Conservation (phyloP, 1,284 basidiomycete species). For the Heterobasidion occidentale region DNA sequence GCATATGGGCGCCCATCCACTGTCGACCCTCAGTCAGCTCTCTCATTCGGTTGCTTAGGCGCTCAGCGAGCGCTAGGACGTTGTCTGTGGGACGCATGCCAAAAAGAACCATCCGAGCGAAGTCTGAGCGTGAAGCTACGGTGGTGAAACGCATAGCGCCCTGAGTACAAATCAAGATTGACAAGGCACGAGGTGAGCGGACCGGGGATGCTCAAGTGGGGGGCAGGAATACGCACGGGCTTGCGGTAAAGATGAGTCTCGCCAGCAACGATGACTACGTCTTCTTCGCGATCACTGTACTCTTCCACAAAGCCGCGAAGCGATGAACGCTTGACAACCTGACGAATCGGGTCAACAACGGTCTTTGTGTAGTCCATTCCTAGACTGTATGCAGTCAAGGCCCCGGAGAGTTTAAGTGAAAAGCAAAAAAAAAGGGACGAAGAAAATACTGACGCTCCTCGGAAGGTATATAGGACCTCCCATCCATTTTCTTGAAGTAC, state of each 20-base stretch:
- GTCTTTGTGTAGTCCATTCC: constrained; percentile 32
- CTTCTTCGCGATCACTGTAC: constrained; percentile 21
- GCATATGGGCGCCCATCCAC: constrained; percentile 42
- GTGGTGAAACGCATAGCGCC: constrained; percentile 30
- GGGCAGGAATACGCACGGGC: constrained; percentile 23
- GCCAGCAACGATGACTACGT: constrained; percentile 32
- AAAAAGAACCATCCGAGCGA: constrained; percentile 27
- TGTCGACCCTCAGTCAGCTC: constrained; percentile 25
- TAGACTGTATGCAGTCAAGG: constrained; percentile 17
- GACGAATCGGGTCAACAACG: constrained; percentile 25
- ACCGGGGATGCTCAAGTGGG: not conserved
- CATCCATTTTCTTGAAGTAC: constrained; percentile 28
- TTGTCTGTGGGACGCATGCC: constrained; percentile 22
- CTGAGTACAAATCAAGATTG: constrained; percentile 13
- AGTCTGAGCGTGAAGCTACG: constrained; percentile 19
- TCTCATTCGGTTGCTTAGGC: constrained; percentile 26
- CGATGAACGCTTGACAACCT: constrained; percentile 23
- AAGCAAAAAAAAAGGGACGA: not conserved
- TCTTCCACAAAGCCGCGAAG: constrained; percentile 33
- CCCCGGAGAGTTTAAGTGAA: too few relatives aligned
- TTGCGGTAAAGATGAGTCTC: constrained; percentile 33
- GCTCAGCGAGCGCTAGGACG: constrained; percentile 24
- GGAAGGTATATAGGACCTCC: constrained; percentile 27
- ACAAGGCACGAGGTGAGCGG: not conserved
- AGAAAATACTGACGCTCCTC: constrained; percentile 24